Evolutionary conservation across 2,329 filamentous ascomycete species (phyloP), one percentile per base, ranked within the genome.

Genomic region (Colletotrichum tanaceti): DNA sequence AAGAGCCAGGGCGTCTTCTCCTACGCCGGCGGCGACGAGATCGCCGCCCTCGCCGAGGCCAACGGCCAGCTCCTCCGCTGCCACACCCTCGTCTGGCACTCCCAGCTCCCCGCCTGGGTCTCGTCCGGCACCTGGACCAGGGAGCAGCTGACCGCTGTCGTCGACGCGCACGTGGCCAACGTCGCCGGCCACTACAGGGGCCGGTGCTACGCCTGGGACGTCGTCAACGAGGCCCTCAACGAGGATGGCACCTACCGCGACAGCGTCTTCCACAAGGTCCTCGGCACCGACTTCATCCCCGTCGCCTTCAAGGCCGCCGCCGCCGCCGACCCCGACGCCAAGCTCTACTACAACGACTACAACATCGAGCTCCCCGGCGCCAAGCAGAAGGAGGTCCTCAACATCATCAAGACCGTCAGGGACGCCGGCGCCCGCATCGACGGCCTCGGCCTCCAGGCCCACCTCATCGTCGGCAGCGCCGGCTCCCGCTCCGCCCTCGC

Each of bases 11-110:
- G 82, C 43, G 75, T 80, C 53, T 92, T 91, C 81, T 84, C 83
- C 73, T 92, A 84, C 77, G 82, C 82, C 6, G 77, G 80, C 1
- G 89, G 86, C 46, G 88, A 91, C 58, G 80, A 83, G 41, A 80
- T 87, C 28, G 86, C 90, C 67, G 77, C 87, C 1, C 49, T 68
- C n/a, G 68, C 70, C 43, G 46, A 62, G 55, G 28, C n/a, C 18
- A 71, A 70, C 63, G 20, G 59, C 44, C 65, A 70, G 70, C 24
- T 71, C 22, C 75, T 87, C 22, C 81, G 86, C 64, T 88, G 87
- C 75, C 87, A 89, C 73, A 86, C 79, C 64, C 77, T 72, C 32
- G 74, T 76, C 24, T 78, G 76, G 76, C 84, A 74, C 77, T 84
- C 77, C 16, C 81, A 85, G 70, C 77, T 84, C 4, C 83, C 85